phyloP scores from a whole-genome alignment of 1,284 basidiomycete species.

The Apiotrichum porosum region DNA sequence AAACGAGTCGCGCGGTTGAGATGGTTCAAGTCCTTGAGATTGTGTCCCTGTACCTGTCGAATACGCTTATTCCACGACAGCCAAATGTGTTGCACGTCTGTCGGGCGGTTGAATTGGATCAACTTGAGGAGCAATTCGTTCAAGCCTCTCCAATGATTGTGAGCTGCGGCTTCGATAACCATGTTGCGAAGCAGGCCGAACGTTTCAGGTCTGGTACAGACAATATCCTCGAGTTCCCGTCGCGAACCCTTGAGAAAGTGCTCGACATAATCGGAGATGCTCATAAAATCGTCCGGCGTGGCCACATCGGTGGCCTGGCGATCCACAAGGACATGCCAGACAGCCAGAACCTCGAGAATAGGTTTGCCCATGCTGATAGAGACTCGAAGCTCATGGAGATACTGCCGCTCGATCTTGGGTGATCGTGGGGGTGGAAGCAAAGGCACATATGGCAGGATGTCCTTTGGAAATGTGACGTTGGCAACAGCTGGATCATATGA shows the following conservation, averaged over 20 bases:
- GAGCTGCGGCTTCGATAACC: constrained; percentile 23
- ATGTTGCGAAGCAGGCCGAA: constrained; percentile 19
- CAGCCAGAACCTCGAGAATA: neutral
- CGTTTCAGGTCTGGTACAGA: constrained; percentile 1
- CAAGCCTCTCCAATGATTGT: constrained; percentile 20
- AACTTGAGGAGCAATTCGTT: constrained; percentile 20
- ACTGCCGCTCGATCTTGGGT: too few species aligned
- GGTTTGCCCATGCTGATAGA: neutral
- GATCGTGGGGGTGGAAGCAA: too few species aligned
- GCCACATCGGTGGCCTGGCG: constrained; percentile 2
- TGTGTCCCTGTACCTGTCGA: too few species aligned
- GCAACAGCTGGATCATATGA: too few species aligned
- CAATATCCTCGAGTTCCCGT: constrained; percentile 4
- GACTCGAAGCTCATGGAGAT: too few species aligned
- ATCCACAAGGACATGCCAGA: constrained; percentile 15
- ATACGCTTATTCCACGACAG: constrained; percentile 7
- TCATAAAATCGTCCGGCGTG: constrained; percentile 1
- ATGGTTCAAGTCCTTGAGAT: too few species aligned
- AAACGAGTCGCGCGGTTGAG: constrained; percentile 24
- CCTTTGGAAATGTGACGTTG: too few species aligned
- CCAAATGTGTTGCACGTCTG: constrained; percentile 10
- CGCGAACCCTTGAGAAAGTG: neutral
- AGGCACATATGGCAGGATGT: too few species aligned
- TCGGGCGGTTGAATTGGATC: constrained; percentile 16
- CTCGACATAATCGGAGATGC: constrained; percentile 12